Evolutionary conservation across 768 basidiomycete species (phyloP), one percentile per base, ranked within the genome.

Genomic region (Tephrocybe rancida): DNA sequence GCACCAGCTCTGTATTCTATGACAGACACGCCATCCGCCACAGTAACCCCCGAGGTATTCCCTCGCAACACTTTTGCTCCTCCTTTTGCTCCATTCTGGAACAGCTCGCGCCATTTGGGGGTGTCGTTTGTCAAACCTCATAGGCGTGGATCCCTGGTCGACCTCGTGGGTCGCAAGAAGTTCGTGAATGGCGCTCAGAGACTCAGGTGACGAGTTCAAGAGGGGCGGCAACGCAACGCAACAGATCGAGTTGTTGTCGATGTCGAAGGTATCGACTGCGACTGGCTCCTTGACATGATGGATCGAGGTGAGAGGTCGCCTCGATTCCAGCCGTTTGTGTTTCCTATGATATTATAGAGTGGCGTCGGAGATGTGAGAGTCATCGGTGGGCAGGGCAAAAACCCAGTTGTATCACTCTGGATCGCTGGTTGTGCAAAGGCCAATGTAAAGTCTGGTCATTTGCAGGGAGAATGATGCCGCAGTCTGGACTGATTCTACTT

Each of bases 261-360:
- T 18, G 29, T 18, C 34, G 27, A 37, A 22, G 22, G 22, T 10
- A 5, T 50, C 32, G 10, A 39, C 39, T 43, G 21, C 42, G 49
- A 50, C 39, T 3, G 49, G 49, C 30, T 50, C 21, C 16, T 50
- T 22, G n/a, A n/a, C n/a, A n/a, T n/a, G 1, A 50, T 50, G n/a
- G 38, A 14, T 13, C 41, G 49, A 22, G 49, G 49, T 18, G 49
- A 41, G 26, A 21, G 49, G 4, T 27, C 42, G 41, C 41, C 49
- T 50, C 41, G 49, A 30, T 30, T 42, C 49, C 30, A 50, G 10
- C 49, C 49, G 21, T 50, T 50, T 16, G 18, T 43, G 11, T 50
- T 43, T 50, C 41, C 49, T 34, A 39, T 43, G 22, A 50, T 50
- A 50, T 50, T 27, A 25, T 50, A 50, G 22, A 50, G 49, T 19